Percentiles rank a stretch among this genome's conserved stretches.
Evolutionary conservation across 495 filamentous ascomycete genomes (phyloP).

Genomic region (Penicillium canescens): DNA sequence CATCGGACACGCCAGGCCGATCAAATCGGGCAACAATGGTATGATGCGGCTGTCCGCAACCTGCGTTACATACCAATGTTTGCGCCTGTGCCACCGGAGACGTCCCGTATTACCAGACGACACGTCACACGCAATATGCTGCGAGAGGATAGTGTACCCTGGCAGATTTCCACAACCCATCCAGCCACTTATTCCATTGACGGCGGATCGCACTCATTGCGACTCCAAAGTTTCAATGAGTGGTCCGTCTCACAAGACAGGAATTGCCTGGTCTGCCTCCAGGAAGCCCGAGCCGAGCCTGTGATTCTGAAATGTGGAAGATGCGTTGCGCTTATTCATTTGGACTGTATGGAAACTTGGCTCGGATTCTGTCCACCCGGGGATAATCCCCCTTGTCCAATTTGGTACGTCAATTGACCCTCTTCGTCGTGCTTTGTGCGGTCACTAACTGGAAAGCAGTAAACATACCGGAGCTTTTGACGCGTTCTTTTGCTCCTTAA

Average conservation of each 20-base stretch:
- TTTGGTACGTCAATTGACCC: not conserved
- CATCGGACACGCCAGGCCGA: not conserved
- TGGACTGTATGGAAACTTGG: constrained; percentile 1
- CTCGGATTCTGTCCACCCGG: not conserved
- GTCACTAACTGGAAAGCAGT: no score
- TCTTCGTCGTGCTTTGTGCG: no score
- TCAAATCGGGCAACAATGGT: not conserved
- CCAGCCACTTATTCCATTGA: not conserved
- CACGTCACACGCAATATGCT: not conserved
- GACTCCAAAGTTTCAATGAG: not conserved
- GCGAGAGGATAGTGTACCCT: not conserved
- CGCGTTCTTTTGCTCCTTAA: no score
- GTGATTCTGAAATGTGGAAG: not conserved
- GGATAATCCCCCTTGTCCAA: not conserved
- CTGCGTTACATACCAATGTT: not conserved
- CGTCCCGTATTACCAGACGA: not conserved
- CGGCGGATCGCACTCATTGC: no score
- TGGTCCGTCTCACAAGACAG: not conserved
- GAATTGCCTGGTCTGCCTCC: not conserved
- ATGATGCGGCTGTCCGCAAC: not conserved
- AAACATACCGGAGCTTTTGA: no score
- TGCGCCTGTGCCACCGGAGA: not conserved
- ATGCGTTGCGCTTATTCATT: not conserved
- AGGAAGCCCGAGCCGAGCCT: not conserved
- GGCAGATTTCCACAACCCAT: not conserved